These are phyloP conservation scores for Pythium monospermum DNA, from an alignment of 352 stramenopile species.

Conservation along the genomic window DNA sequence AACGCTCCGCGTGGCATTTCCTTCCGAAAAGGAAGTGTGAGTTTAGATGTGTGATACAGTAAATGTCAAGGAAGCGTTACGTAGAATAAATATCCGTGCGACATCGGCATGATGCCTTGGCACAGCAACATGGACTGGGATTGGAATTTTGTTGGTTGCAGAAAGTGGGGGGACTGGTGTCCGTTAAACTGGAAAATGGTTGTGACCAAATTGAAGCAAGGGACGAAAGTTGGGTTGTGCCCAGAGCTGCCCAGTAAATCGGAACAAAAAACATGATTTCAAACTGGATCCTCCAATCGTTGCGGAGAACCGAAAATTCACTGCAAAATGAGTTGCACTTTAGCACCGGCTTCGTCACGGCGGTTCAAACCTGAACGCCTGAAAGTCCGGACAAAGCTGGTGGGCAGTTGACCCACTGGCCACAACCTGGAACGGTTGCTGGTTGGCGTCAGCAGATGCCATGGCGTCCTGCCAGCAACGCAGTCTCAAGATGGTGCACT, in stretches of 20 bases:
- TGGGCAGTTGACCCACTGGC: neutral
- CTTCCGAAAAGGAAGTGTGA: slow-evolving; percentile 13
- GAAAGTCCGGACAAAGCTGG: neutral
- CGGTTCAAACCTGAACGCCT: neutral
- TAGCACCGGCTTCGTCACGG: neutral
- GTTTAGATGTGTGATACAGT: slow-evolving; percentile 9
- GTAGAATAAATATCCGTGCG: too few relatives aligned
- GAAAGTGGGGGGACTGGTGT: too few relatives aligned
- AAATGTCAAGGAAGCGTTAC: too few relatives aligned
- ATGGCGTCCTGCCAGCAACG: too few relatives aligned
- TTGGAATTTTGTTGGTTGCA: slow-evolving; percentile 5
- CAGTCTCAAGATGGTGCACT: too few relatives aligned
- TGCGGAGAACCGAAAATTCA: neutral
- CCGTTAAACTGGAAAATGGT: slow-evolving; percentile 12
- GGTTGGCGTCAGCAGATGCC: too few relatives aligned
- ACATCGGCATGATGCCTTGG: too few relatives aligned
- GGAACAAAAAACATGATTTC: slow-evolving; percentile 6
- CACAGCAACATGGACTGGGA: too few relatives aligned
- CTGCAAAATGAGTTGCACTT: neutral
- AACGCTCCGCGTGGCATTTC: neutral
- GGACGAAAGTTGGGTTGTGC: slow-evolving; percentile 9
- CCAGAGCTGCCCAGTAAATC: slow-evolving; percentile 9
- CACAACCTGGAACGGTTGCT: neutral
- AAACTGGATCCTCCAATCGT: slow-evolving; percentile 5
- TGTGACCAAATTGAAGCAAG: too few relatives aligned